phyloP scores from a whole-genome alignment of 164 flowering plant genomes.

The Annona cherimola region DNA sequence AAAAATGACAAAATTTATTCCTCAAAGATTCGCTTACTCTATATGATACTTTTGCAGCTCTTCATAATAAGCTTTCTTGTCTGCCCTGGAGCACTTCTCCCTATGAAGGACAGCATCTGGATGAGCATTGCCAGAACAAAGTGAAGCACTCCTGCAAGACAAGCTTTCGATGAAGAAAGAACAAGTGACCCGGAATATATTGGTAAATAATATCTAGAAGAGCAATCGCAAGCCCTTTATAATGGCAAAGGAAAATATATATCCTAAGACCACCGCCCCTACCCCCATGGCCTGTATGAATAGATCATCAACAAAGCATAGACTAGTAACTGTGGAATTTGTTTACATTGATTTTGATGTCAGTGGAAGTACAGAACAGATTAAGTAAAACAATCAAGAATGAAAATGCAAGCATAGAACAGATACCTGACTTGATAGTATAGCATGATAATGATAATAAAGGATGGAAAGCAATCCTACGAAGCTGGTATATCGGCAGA shows the following conservation, averaged over 20 bases:
- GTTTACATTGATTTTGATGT: too few relatives aligned
- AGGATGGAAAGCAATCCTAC: background rate
- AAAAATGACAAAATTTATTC: background rate
- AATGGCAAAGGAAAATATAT: too few relatives aligned
- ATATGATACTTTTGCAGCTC: slow-evolving; percentile 67
- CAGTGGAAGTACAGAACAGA: too few relatives aligned
- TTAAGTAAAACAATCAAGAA: too few relatives aligned
- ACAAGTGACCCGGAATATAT: background rate
- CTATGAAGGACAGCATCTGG: slow-evolving; percentile 58
- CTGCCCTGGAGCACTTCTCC: slow-evolving; percentile 40
- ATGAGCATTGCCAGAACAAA: slow-evolving; percentile 74
- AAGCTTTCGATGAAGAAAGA: background rate
- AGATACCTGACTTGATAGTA: background rate
- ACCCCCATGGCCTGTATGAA: too few relatives aligned
- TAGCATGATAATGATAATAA: background rate
- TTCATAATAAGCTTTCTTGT: slow-evolving; percentile 48
- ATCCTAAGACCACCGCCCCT: too few relatives aligned
- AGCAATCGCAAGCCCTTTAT: too few relatives aligned
- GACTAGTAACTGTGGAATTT: too few relatives aligned
- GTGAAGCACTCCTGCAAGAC: slow-evolving; percentile 64
- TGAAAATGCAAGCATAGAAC: background rate
- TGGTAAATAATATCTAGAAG: too few relatives aligned
- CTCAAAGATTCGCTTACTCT: slow-evolving; percentile 41
- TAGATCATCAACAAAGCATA: too few relatives aligned
- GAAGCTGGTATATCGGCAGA: background rate